Evolutionary conservation across 2,329 filamentous ascomycete genomes (phyloP), one percentile per base, ranked within the genome.

Genomic region (Colletotrichum tabaci): DNA sequence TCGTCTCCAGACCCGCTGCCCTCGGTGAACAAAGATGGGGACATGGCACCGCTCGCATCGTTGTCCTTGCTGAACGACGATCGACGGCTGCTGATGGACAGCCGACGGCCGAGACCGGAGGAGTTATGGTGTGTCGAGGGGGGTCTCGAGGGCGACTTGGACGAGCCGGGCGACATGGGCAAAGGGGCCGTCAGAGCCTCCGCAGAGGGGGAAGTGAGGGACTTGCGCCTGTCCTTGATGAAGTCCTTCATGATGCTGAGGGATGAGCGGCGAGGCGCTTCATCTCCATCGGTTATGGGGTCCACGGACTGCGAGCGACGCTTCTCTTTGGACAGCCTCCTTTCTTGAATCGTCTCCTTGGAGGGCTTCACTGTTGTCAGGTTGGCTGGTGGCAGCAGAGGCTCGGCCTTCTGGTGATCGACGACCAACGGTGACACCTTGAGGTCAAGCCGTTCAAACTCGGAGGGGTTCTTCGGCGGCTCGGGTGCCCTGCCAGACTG

Each of bases 51-150:
- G 55, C 75, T 74, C 74, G 52, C 63, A 62, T 13, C 80, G 75
- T 62, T 82, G 16, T 87, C 87, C 52, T 83, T 84, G 73, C 83
- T 87, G 30, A 86, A 79, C 2, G 87, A 88, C 5, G 89, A 90
- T 74, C 80, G 85, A 60, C 82, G 87, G 79, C 85, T 93, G 82
- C 84, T 92, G 83, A 87, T 93, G 83, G 86, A 96, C 83, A 84
- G 86, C 80, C 85, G 94, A 76, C 80, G 89, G 77, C 79, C 87
- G 85, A 83, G 87, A 78, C 81, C 89, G 82, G 71, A 88, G 15
- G 65, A 57, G 79, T 74, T 71, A 70, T 80, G 70, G 77, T 85
- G 83, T 56, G 81, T 78, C 67, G 85, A 87, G 76, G 84, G 84
- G 6, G 84, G 86, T 52, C 85, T 84, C n/a, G 80, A 85, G 23